A percentile compares a stretch with the other conserved stretches of the same genome.
Conservation (phyloP, 2,329 filamentous ascomycete species). For the Neopestalotiopsis sp. region DNA sequence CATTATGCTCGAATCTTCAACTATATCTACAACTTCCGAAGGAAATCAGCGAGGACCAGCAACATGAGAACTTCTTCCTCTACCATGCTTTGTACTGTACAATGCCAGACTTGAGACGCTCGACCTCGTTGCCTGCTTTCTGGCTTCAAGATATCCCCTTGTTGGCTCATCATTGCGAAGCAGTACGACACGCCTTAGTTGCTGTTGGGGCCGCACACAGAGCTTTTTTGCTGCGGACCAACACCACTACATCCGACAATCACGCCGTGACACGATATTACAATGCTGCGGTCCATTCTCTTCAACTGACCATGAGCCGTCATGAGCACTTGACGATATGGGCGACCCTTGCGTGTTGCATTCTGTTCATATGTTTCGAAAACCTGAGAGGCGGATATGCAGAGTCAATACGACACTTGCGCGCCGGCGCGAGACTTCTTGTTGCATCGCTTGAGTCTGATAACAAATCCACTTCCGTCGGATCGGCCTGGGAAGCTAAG, state of each 20-base stretch:
- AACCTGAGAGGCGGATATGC: background rate
- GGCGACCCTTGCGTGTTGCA: background rate
- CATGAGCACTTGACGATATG: background rate
- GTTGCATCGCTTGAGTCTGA: background rate
- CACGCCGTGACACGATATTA: background rate
- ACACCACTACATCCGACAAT: no score
- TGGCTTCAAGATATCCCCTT: background rate
- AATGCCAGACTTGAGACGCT: background rate
- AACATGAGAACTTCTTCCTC: background rate
- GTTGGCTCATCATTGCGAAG: background rate
- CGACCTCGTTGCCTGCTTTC: background rate
- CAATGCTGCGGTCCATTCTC: background rate
- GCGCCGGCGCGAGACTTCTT: background rate
- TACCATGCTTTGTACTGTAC: background rate
- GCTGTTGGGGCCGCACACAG: background rate
- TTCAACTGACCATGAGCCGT: background rate
- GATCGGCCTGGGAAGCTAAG: background rate
- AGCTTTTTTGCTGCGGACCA: background rate
- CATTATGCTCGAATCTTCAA: no score
- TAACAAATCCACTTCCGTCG: no score
- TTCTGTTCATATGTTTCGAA: slow-evolving; percentile 9
- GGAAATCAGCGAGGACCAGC: background rate
- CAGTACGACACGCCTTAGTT: background rate
- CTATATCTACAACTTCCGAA: background rate
- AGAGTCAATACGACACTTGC: background rate